These are phyloP conservation scores for Zymoseptoria tritici DNA, from an alignment of 2,329 filamentous ascomycete species.

Conservation along the genomic window DNA sequence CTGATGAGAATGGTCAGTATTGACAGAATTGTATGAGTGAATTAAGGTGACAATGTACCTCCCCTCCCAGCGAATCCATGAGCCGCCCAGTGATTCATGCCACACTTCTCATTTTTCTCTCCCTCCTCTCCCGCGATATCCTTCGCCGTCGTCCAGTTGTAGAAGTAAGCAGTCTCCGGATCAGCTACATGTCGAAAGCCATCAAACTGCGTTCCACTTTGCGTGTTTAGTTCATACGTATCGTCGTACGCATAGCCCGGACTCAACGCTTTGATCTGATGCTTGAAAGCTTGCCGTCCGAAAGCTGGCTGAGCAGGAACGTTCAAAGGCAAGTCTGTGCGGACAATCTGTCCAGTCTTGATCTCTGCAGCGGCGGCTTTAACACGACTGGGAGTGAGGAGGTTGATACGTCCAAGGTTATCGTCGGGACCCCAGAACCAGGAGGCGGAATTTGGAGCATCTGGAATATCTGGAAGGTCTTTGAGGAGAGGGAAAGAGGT, in stretches of 20 bases:
- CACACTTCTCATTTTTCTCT: constrained; percentile 36
- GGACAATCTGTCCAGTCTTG: constrained; percentile 48
- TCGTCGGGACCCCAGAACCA: constrained; percentile 56
- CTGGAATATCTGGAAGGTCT: constrained; percentile 45
- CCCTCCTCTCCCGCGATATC: constrained; percentile 35
- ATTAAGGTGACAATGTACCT: background rate
- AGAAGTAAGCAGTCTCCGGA: constrained; percentile 33
- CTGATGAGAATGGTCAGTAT: constrained; percentile 2
- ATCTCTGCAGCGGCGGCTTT: constrained; percentile 48
- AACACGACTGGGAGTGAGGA: constrained; percentile 49
- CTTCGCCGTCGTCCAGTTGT: constrained; percentile 35
- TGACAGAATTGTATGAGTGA: background rate
- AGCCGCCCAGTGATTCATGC: constrained; percentile 40
- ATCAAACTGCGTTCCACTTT: constrained; percentile 41
- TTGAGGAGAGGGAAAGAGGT: constrained; percentile 47
- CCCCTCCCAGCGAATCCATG: constrained; percentile 41
- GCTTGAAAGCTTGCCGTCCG: constrained; percentile 45
- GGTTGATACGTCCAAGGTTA: constrained; percentile 47
- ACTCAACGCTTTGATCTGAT: constrained; percentile 43
- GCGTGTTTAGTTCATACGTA: constrained; percentile 37
- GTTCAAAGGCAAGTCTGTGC: constrained; percentile 49
- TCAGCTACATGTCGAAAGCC: constrained; percentile 41
- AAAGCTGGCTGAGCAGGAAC: constrained; percentile 48
- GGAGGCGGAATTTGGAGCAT: constrained; percentile 48
- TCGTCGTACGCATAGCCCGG: constrained; percentile 37